These are phyloP conservation scores for Populus euphratica DNA, from an alignment of 345 rosid species.

Conservation along the genomic window DNA sequence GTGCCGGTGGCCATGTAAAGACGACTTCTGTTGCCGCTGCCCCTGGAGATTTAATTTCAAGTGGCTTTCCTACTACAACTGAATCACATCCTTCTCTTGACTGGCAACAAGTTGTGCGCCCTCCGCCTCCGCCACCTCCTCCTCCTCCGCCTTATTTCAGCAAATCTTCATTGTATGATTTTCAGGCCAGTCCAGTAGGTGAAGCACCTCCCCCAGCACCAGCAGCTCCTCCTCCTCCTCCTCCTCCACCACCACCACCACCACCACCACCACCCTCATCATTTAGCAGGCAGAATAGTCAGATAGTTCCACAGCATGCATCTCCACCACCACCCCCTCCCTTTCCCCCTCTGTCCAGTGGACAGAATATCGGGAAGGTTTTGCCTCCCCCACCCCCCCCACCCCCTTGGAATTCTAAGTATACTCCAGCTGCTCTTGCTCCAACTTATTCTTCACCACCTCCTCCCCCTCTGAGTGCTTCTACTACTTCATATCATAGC, in stretches of 20 bases:
- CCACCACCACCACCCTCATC: slow-evolving; percentile 35
- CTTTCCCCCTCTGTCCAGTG: slow-evolving; percentile 32
- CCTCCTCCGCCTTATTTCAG: slow-evolving; percentile 13
- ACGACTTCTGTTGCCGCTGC: slow-evolving; percentile 25
- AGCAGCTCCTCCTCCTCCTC: background rate
- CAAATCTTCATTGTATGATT: background rate
- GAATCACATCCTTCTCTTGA: slow-evolving; percentile 29
- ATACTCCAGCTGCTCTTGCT: slow-evolving; percentile 1
- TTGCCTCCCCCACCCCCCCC: slow-evolving; percentile 44
- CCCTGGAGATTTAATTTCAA: slow-evolving; percentile 29
- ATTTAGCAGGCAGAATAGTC: slow-evolving; percentile 20
- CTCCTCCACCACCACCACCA: slow-evolving; percentile 27
- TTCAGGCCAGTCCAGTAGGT: background rate
- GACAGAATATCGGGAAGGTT: slow-evolving; percentile 29
- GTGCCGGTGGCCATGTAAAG: slow-evolving; percentile 30
- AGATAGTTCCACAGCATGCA: slow-evolving; percentile 25
- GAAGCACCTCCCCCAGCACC: background rate
- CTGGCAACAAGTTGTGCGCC: slow-evolving; percentile 25
- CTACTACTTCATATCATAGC: background rate
- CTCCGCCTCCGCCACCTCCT: slow-evolving; percentile 19
- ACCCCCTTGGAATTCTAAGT: slow-evolving; percentile 3
- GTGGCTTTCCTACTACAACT: slow-evolving; percentile 39
- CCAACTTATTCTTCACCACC: background rate
- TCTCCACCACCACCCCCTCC: slow-evolving; percentile 38
- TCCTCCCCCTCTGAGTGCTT: slow-evolving; percentile 1